These are phyloP conservation scores for Exophiala sp. DNA, from an alignment of 2,329 filamentous ascomycete species.

Conservation along the genomic window DNA sequence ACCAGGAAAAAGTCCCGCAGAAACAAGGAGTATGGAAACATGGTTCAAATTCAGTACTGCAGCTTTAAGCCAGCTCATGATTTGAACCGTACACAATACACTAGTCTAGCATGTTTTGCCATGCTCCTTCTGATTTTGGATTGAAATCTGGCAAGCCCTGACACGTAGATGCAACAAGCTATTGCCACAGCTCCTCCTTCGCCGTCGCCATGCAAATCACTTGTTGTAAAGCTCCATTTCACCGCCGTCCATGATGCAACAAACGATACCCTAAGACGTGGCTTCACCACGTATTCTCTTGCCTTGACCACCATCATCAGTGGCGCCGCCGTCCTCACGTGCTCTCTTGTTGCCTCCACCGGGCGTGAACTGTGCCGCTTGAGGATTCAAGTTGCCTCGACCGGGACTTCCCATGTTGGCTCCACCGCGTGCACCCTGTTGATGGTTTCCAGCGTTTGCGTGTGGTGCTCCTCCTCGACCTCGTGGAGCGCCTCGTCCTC, in stretches of 20 bases:
- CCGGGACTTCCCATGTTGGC: conserved; percentile 22
- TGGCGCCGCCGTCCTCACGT: conserved; percentile 46
- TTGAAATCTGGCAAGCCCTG: not conserved
- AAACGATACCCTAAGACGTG: not conserved
- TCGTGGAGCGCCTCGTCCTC: conserved; percentile 40
- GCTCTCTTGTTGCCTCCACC: conserved; percentile 56
- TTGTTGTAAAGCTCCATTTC: not conserved
- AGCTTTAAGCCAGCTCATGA: not conserved
- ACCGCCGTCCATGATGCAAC: not conserved
- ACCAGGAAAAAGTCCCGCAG: too few relatives aligned
- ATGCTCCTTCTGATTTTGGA: not conserved
- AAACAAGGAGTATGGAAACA: too few relatives aligned
- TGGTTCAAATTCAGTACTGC: too few relatives aligned
- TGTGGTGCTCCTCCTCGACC: conserved; percentile 37
- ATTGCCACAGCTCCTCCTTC: not conserved
- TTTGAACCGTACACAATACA: conserved; percentile 3
- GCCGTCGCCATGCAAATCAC: conserved; percentile 2
- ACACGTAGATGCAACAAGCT: not conserved
- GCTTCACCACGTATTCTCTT: conserved; percentile 25
- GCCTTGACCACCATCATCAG: conserved; percentile 18
- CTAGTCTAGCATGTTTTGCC: not conserved
- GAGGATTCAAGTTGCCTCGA: conserved; percentile 46
- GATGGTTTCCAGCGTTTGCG: conserved; percentile 37
- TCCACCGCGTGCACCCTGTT: conserved; percentile 30
- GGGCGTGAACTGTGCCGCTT: conserved; percentile 55